phyloP scores from a whole-genome alignment of 2,329 filamentous ascomycete species.

The Polytolypa hystricis region DNA sequence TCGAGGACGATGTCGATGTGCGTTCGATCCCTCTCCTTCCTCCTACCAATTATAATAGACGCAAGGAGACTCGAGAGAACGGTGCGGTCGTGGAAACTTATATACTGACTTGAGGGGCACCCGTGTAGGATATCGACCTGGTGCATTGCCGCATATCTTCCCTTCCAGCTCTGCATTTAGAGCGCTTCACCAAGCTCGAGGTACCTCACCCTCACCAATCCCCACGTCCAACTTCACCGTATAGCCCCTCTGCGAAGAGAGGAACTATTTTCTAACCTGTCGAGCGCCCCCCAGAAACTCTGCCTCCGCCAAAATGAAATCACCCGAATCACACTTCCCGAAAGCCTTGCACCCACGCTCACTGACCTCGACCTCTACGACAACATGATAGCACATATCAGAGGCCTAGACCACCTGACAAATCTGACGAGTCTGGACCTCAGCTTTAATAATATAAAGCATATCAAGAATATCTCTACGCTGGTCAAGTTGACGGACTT shows the following conservation, averaged over 20 bases:
- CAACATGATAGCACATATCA: constrained; percentile 81
- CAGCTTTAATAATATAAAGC: constrained; percentile 98
- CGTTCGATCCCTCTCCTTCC: constrained; percentile 6
- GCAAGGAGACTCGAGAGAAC: neutral
- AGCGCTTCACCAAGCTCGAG: constrained; percentile 65
- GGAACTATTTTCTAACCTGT: neutral
- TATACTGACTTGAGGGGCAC: too few species aligned
- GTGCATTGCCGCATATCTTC: constrained; percentile 78
- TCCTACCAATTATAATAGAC: neutral
- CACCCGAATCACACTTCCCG: constrained; percentile 64
- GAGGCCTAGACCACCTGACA: constrained; percentile 66
- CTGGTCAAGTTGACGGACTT: constrained; percentile 69
- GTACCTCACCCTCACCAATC: constrained; percentile 28
- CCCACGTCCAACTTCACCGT: neutral
- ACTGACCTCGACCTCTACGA: constrained; percentile 91
- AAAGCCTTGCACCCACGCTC: constrained; percentile 53
- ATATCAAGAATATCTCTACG: constrained; percentile 80
- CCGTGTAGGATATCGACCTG: constrained; percentile 66
- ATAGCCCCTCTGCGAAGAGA: neutral
- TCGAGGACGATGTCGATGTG: constrained; percentile 44
- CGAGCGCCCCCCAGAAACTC: constrained; percentile 52
- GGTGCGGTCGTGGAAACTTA: constrained; percentile 12
- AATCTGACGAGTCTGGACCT: constrained; percentile 73
- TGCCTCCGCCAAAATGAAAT: constrained; percentile 92
- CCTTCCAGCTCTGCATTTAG: constrained; percentile 65